Base-by-base conservation (phyloP, 306 rosid genomes). In the Albizia julibrissin region DNA sequence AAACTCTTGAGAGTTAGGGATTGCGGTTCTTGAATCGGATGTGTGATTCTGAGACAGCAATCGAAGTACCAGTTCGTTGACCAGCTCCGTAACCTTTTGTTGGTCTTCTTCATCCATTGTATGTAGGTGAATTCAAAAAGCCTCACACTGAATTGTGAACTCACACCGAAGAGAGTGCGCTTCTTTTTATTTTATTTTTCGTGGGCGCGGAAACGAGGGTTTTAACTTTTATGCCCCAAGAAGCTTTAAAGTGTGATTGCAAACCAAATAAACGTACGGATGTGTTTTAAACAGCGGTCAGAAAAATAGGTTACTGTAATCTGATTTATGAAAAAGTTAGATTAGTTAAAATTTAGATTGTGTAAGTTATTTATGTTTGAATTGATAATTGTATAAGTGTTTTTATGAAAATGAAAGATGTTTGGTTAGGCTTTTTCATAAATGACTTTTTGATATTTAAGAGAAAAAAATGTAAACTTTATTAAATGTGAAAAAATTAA, bases 51-150 rank as follows among this genome's bases (percentile, higher is more conserved):
- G 91, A 15, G 92, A 88, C 31, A 92, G 89, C 2, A 95, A 67
- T 3, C 97, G 97, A 12, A 88, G 86, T 40, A 96, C 94, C 9
- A 96, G 88, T 75, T 94, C 98, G 58, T 82, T 91, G 29, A 93
- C 86, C 85, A 96, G 99, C 93, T 96, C 97, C 77, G 91, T 80
- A 15, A 89, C 90, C 78, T 96, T 96, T 31, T 89, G 97, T 72
- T 84, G 91, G 43, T 93, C 97, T 69, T 92, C 98, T 68, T 95
- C 98, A n/a, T 92, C 94, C 97, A 96, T 96, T 64, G 76, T 47
- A 1, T 1, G 12, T 4, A 1, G 22, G 74, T 6, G 3, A 70
- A 7, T 16, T 22, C 4, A 26, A 62, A 76, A 76, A 62, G 44
- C 44, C 59, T 14, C 65, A 18, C 68, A 15, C 31, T 54, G 37